phyloP scores from a whole-genome alignment of 2,329 filamentous ascomycete species.

The Dothiorella sarmentorum region DNA sequence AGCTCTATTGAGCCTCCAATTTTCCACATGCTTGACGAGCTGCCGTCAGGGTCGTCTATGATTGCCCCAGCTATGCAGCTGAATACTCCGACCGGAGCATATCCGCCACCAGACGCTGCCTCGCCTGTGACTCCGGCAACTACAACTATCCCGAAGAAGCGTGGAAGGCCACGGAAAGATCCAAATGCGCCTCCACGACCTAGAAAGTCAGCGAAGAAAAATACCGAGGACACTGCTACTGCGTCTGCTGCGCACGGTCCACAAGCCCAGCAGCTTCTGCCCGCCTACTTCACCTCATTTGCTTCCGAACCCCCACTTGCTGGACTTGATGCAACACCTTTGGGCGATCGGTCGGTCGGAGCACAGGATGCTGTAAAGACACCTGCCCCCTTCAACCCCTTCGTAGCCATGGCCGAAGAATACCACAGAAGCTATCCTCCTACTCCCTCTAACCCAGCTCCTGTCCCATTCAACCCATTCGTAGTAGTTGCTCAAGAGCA shows the following conservation, averaged over 20 bases:
- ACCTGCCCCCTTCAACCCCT: background rate
- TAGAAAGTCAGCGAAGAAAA: constrained; percentile 5
- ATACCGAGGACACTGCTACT: background rate
- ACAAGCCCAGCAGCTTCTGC: background rate
- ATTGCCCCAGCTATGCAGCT: background rate
- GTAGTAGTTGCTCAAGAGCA: constrained; percentile 2
- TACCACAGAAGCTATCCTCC: constrained; percentile 1
- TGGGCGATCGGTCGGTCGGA: background rate
- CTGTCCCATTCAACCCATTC: constrained; percentile 2
- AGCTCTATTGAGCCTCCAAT: background rate
- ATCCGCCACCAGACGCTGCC: no score
- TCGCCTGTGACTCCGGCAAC: background rate
- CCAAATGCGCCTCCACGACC: constrained; percentile 6
- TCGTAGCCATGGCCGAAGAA: constrained; percentile 1
- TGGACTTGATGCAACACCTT: background rate
- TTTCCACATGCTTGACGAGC: constrained; percentile 11
- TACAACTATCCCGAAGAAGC: constrained; percentile 12
- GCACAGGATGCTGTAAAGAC: background rate
- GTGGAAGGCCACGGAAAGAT: constrained; percentile 19
- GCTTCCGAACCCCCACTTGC: background rate
- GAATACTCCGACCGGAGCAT: no score
- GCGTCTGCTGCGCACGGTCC: background rate
- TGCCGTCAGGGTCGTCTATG: background rate
- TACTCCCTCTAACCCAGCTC: background rate
- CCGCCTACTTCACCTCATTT: background rate